A percentile compares a stretch with the other conserved stretches of the same genome.
These are phyloP conservation scores for Plasmodium coatneyi DNA, from an alignment of 169 alveolate genomes.

Conservation along the genomic window DNA sequence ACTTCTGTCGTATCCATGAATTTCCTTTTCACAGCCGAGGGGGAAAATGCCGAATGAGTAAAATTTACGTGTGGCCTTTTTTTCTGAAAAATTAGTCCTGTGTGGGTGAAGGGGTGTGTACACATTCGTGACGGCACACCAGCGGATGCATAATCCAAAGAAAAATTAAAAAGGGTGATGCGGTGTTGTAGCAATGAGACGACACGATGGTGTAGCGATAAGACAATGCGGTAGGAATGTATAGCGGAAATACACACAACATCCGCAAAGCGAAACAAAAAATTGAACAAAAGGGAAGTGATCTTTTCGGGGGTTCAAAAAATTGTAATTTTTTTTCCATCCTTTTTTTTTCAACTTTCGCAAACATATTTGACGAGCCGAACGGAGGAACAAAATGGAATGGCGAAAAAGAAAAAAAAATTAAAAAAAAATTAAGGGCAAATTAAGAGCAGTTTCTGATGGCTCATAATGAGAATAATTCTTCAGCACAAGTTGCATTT, in stretches of 20 bases:
- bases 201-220: not conserved
- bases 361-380: not conserved
- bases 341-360: not conserved
- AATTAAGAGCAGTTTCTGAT: not conserved
- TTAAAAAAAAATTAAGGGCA: not conserved
- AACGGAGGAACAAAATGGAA: not conserved
- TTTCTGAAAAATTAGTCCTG: not conserved
- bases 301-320: not conserved
- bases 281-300: not conserved
- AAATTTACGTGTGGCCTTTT: not conserved
- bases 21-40: not conserved
- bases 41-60: not conserved
- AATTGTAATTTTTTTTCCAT: not conserved
- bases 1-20: not conserved
- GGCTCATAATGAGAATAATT: not conserved
- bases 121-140: not conserved
- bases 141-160: not conserved
- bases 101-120: not conserved
- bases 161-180: not conserved
- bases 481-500: not conserved
- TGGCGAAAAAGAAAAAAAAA: not conserved
- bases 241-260: not conserved
- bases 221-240: not conserved
- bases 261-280: not conserved
- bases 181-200: not conserved